These are phyloP conservation scores for Neonectria faginata DNA, from an alignment of 2,329 filamentous ascomycete genomes.

Conservation along the genomic window DNA sequence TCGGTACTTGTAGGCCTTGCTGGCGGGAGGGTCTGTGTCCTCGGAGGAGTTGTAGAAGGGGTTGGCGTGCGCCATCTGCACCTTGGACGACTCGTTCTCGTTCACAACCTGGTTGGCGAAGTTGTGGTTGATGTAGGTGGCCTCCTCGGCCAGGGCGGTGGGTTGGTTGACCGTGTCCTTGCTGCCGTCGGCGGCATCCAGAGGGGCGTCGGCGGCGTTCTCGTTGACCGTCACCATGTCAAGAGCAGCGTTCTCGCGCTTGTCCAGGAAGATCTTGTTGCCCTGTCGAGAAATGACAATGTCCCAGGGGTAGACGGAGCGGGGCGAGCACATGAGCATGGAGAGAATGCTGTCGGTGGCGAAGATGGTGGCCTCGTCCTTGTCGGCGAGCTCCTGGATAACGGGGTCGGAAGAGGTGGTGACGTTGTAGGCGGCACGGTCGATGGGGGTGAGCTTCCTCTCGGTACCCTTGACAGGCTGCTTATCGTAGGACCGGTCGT, in stretches of 20 bases:
- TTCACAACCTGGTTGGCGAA: conserved; percentile 95
- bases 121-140: conserved; percentile 99
- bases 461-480: conserved; percentile 88
- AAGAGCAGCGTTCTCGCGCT: conserved; percentile 92
- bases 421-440: conserved; percentile 97
- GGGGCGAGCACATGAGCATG: conserved; percentile 98
- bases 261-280: conserved; percentile 98
- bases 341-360: conserved; percentile 97
- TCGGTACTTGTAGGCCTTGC: conserved; percentile 98
- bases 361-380: conserved; percentile 96
- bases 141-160: conserved; percentile 91
- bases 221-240: conserved; percentile 99
- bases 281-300: conserved; percentile 92
- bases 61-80: conserved; percentile 88
- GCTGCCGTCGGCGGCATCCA: conserved; percentile 90
- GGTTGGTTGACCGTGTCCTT: conserved; percentile 97
- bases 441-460: conserved; percentile 87
- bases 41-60: conserved; percentile 97
- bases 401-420: conserved; percentile 96
- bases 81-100: conserved; percentile 82
- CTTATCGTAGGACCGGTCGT: conserved; percentile 96
- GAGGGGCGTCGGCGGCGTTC: conserved; percentile 93
- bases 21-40: conserved; percentile 92
- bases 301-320: conserved; percentile 98
- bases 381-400: conserved; percentile 96